Conservation (phyloP, 2,329 filamentous ascomycete species). For the Stemphylium lycopersici region DNA sequence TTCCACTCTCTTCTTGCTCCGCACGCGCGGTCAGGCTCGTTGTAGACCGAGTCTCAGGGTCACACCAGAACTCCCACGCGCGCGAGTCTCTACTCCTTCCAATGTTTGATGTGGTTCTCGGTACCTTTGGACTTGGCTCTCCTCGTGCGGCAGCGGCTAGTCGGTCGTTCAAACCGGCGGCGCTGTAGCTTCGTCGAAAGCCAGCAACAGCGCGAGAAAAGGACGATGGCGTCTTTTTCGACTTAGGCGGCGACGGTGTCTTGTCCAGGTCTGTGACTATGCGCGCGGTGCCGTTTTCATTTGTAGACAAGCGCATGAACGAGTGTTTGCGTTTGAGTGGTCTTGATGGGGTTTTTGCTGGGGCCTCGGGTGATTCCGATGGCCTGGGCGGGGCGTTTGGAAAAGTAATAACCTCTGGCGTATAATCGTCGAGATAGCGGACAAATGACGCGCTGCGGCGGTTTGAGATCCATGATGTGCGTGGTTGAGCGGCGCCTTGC, state of each 20-base stretch:
- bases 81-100: slow-evolving; percentile 84
- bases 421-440: slow-evolving; percentile 42
- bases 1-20: slow-evolving; percentile 79
- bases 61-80: slow-evolving; percentile 90
- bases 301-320: slow-evolving; percentile 78
- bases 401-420: slow-evolving; percentile 39
- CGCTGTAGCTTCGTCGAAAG: slow-evolving; percentile 74
- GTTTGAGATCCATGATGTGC: slow-evolving; percentile 54
- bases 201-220: slow-evolving; percentile 53
- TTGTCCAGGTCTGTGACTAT: slow-evolving; percentile 72
- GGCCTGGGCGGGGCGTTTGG: slow-evolving; percentile 30
- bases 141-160: slow-evolving; percentile 35
- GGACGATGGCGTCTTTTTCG: slow-evolving; percentile 55
- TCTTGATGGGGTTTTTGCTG: slow-evolving; percentile 52
- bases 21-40: slow-evolving; percentile 77
- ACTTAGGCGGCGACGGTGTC: slow-evolving; percentile 70
- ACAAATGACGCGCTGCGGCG: slow-evolving; percentile 53
- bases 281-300: slow-evolving; percentile 89
- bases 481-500: slow-evolving; percentile 38
- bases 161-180: slow-evolving; percentile 55
- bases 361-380: slow-evolving; percentile 51
- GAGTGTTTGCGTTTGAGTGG: slow-evolving; percentile 51
- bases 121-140: slow-evolving; percentile 41
- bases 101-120: slow-evolving; percentile 61
- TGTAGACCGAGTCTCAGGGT: slow-evolving; percentile 73